phyloP scores from a whole-genome alignment of 768 basidiomycete genomes.

The Suillus subaureus region DNA sequence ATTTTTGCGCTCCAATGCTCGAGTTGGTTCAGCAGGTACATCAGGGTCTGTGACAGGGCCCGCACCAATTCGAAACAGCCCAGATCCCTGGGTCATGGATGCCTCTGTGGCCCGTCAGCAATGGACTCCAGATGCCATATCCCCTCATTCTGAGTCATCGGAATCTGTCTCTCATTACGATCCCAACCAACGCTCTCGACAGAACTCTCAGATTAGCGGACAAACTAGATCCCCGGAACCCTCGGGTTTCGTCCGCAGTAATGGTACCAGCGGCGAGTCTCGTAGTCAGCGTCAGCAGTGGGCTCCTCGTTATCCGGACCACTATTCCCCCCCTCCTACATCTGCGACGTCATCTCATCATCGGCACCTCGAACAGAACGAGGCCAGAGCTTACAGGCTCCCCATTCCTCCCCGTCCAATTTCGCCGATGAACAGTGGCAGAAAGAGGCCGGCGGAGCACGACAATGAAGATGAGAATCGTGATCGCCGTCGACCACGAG shows the following conservation, averaged over 20 bases:
- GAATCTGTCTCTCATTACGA: slow-evolving; percentile 13
- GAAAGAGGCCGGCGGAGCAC: slow-evolving; percentile 25
- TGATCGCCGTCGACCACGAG: slow-evolving; percentile 28
- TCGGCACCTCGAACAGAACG: neutral
- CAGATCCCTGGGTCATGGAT: slow-evolving; percentile 16
- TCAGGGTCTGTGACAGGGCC: slow-evolving; percentile 6
- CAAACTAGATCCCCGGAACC: slow-evolving; percentile 14
- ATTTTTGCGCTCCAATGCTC: slow-evolving; percentile 5
- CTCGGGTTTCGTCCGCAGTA: slow-evolving; percentile 7
- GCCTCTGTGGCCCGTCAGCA: slow-evolving; percentile 9
- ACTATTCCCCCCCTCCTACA: slow-evolving; percentile 15
- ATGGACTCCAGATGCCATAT: slow-evolving; percentile 9
- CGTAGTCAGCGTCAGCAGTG: slow-evolving; percentile 11
- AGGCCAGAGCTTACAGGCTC: slow-evolving; percentile 1
- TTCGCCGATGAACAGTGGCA: slow-evolving; percentile 10
- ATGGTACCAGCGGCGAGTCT: slow-evolving; percentile 15
- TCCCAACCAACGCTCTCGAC: neutral
- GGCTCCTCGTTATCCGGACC: slow-evolving; percentile 11
- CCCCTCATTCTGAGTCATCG: slow-evolving; percentile 8
- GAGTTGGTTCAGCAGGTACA: neutral
- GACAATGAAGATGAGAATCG: slow-evolving; percentile 23
- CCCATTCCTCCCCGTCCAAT: slow-evolving; percentile 16
- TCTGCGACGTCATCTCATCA: neutral
- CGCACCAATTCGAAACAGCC: neutral
- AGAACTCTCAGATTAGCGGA: neutral